Evolutionary conservation across 2,329 filamentous ascomycete genomes (phyloP).

Genomic region (Clonostachys byssicola): DNA sequence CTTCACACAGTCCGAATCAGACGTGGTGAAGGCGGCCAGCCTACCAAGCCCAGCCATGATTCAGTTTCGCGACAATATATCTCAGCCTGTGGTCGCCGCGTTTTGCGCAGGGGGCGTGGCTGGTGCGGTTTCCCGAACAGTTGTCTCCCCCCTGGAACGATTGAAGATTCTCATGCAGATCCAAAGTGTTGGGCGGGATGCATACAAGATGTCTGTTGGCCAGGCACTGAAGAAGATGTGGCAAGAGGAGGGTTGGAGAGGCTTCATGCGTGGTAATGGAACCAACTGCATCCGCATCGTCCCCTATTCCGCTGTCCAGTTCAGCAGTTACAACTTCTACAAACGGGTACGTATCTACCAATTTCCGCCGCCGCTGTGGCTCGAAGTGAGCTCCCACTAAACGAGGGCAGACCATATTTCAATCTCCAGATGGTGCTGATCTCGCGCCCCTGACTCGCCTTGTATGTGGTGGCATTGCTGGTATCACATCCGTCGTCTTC

Average conservation of each 20-base stretch:
- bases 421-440: conserved; percentile 68
- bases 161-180: conserved; percentile 98
- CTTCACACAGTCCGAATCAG: conserved; percentile 2
- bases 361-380: not conserved
- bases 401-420: conserved; percentile 61
- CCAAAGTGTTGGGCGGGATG: conserved; percentile 83
- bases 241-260: conserved; percentile 92
- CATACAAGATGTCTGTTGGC: conserved; percentile 88
- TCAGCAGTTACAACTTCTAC: conserved; percentile 97
- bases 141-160: conserved; percentile 92
- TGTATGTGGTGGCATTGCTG: conserved; percentile 85
- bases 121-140: conserved; percentile 94
- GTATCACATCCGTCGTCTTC: conserved; percentile 90
- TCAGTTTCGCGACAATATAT: conserved; percentile 48
- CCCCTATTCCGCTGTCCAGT: conserved; percentile 96
- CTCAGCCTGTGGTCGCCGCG: conserved; percentile 82
- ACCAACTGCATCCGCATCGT: conserved; percentile 98
- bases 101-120: conserved; percentile 94
- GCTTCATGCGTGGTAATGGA: conserved; percentile 96
- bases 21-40: conserved; percentile 2
- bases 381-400: not conserved
- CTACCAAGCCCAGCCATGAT: conserved; percentile 10
- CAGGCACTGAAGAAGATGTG: conserved; percentile 94
- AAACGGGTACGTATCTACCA: conserved; percentile 65
- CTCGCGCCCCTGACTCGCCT: conserved; percentile 72